phyloP scores from a whole-genome alignment of 164 flowering plant genomes.

The Magnolia changhungtana region DNA sequence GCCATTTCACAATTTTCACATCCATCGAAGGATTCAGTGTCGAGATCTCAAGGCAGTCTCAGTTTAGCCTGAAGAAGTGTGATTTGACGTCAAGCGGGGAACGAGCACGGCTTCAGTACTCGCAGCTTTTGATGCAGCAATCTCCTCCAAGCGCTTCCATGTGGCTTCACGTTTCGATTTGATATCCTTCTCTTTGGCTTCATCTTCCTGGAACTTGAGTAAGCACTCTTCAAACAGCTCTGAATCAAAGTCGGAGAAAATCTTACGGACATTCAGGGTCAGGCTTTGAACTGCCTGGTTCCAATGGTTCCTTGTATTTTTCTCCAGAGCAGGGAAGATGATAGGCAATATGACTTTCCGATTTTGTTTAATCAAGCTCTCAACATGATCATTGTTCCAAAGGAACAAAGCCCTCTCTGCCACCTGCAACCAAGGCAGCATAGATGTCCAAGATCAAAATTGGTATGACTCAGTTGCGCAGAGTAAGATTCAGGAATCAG shows the following conservation, averaged over 20 bases:
- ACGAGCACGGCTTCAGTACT: slow-evolving; percentile 50
- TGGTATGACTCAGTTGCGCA: background rate
- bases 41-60: slow-evolving; percentile 6
- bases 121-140: slow-evolving; percentile 50
- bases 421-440: slow-evolving; percentile 41
- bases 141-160: slow-evolving; percentile 72
- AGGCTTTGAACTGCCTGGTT: slow-evolving; percentile 76
- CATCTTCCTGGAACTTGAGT: slow-evolving; percentile 59
- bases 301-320: slow-evolving; percentile 66
- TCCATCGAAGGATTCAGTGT: slow-evolving; percentile 10
- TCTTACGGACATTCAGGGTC: slow-evolving; percentile 68
- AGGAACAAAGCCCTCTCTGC: slow-evolving; percentile 79
- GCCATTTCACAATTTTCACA: slow-evolving; percentile 6
- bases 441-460: background rate
- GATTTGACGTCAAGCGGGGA: slow-evolving; percentile 17
- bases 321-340: slow-evolving; percentile 70
- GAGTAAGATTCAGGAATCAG: background rate
- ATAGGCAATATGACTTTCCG: slow-evolving; percentile 60
- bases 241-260: slow-evolving; percentile 62
- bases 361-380: slow-evolving; percentile 61
- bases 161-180: slow-evolving; percentile 44
- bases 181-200: slow-evolving; percentile 40
- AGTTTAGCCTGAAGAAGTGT: slow-evolving; percentile 18
- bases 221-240: slow-evolving; percentile 68
- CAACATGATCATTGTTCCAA: slow-evolving; percentile 81